A percentile compares a stretch with the other conserved stretches of the same genome.
phyloP scores from a whole-genome alignment of 306 rosid genomes.

The Cucumis hystrix region DNA sequence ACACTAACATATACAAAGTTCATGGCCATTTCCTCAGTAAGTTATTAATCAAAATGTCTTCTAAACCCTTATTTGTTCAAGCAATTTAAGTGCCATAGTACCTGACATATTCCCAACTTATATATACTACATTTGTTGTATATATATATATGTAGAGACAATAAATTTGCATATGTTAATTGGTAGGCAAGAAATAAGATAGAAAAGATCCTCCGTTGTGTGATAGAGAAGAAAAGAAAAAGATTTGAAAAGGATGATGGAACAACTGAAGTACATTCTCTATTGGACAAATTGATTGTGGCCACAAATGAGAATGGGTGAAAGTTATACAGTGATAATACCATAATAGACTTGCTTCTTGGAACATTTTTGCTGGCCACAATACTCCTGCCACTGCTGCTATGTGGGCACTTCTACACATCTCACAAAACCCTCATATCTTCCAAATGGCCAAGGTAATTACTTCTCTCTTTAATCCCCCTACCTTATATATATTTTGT shows the following conservation, averaged over 20 bases:
- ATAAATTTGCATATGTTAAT: neutral
- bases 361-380: slow-evolving; percentile 12
- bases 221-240: neutral
- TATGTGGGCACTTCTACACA: neutral
- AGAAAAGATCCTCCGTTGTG: neutral
- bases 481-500: too few species aligned
- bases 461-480: neutral
- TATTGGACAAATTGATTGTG: slow-evolving; percentile 5
- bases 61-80: too few species aligned
- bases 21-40: too few species aligned
- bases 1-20: too few species aligned
- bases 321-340: slow-evolving; percentile 1
- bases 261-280: neutral
- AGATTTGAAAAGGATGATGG: neutral
- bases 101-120: too few species aligned
- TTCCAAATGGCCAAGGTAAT: slow-evolving; percentile 4
- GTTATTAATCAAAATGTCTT: too few species aligned
- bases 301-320: slow-evolving; percentile 12
- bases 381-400: neutral
- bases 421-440: neutral
- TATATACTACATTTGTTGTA: too few species aligned
- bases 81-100: too few species aligned
- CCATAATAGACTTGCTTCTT: slow-evolving; percentile 3
- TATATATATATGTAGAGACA: too few species aligned
- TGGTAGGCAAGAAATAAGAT: slow-evolving; percentile 1